Percentiles rank a stretch among this genome's conserved stretches.
Conservation (phyloP, 148 eudicot species). For the Rhododendron ferrugineum region DNA sequence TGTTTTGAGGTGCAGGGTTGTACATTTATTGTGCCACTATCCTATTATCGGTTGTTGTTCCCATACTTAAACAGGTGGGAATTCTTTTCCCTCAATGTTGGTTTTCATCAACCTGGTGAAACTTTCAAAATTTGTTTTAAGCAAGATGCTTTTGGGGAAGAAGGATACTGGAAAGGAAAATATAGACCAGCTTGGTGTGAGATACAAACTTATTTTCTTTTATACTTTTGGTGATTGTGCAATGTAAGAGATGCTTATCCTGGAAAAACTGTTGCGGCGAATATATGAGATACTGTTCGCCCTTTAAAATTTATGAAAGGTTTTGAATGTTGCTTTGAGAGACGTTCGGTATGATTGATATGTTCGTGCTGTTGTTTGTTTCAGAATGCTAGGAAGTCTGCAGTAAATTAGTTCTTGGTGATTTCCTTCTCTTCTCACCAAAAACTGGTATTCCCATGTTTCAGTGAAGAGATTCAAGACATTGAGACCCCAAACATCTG, state of each 20-base stretch:
- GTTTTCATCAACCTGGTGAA: background rate
- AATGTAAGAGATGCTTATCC: background rate
- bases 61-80: background rate
- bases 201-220: background rate
- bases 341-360: background rate
- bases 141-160: background rate
- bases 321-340: background rate
- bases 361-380: background rate
- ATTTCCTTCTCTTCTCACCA: background rate
- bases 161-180: background rate
- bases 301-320: background rate
- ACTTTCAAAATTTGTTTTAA: background rate
- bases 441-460: background rate
- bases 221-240: background rate
- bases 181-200: background rate
- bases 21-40: background rate
- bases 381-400: background rate
- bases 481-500: slow-evolving; percentile 31
- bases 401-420: background rate
- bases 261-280: background rate
- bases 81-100: background rate
- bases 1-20: background rate
- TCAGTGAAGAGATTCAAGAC: slow-evolving; percentile 47
- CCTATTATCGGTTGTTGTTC: background rate
- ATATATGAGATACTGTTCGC: background rate